These are phyloP conservation scores for Epichloe gansuensis DNA, from an alignment of 2,329 filamentous ascomycete genomes.

Conservation along the genomic window DNA sequence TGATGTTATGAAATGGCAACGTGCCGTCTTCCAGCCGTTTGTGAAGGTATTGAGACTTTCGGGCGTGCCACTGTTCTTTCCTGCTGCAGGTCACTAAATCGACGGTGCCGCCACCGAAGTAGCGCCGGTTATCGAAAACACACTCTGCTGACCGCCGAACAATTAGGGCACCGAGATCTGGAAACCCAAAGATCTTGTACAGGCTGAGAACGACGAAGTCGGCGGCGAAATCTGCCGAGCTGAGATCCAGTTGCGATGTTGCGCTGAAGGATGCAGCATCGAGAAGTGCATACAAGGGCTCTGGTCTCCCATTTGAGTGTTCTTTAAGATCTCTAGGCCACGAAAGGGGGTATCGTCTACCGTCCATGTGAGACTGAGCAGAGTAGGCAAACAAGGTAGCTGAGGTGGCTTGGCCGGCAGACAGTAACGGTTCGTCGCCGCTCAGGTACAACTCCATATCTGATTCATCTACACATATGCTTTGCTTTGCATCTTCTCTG, in stretches of 20 bases:
- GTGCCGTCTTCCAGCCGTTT: constrained; percentile 85
- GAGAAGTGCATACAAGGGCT: constrained; percentile 51
- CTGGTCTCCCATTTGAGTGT: constrained; percentile 7
- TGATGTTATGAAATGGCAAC: constrained; percentile 76
- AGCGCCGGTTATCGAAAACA: constrained; percentile 54
- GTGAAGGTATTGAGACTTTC: constrained; percentile 60
- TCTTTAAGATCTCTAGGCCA: constrained; percentile 47
- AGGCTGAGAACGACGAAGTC: constrained; percentile 84
- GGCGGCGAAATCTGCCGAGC: constrained; percentile 46
- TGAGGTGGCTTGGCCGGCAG: constrained; percentile 7
- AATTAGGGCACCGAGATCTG: constrained; percentile 75
- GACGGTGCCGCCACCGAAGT: constrained; percentile 91
- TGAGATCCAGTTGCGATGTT: constrained; percentile 63
- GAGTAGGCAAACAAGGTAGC: constrained; percentile 61
- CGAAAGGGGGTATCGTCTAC: constrained; percentile 58
- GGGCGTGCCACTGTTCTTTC: constrained; percentile 64
- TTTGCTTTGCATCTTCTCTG: constrained; percentile 53
- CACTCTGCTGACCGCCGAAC: constrained; percentile 58
- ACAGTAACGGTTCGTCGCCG: constrained; percentile 19
- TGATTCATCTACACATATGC: constrained; percentile 52
- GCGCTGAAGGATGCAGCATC: constrained; percentile 75
- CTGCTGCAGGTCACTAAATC: constrained; percentile 72
- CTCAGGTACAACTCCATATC: constrained; percentile 54
- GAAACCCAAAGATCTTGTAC: constrained; percentile 98
- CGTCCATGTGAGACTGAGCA: constrained; percentile 89